Evolutionary conservation across 495 filamentous ascomycete genomes (phyloP).

Genomic region (Antarctomyces pellizariae): DNA sequence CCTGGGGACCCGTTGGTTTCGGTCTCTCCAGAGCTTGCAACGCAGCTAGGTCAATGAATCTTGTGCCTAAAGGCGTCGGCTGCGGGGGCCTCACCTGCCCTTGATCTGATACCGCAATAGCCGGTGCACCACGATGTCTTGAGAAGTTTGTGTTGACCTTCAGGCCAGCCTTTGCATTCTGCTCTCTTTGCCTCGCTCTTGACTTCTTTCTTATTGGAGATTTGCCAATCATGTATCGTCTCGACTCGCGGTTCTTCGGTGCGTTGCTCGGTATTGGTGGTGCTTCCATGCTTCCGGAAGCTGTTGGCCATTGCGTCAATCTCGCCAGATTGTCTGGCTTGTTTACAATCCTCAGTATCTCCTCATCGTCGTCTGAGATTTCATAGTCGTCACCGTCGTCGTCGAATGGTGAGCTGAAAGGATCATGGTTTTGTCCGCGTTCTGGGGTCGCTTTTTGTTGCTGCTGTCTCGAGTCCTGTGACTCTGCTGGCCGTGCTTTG

Average conservation of each 20-base stretch:
- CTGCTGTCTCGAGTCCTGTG: too few species aligned
- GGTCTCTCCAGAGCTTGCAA: conserved; percentile 24
- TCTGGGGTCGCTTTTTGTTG: not conserved
- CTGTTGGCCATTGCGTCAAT: conserved; percentile 6
- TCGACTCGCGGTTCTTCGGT: too few species aligned
- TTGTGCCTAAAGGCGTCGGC: conserved; percentile 8
- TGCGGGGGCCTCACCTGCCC: conserved; percentile 4
- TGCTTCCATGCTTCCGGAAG: conserved; percentile 2
- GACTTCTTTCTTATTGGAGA: conserved; percentile 21
- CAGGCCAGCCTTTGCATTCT: conserved; percentile 35
- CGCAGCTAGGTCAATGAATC: conserved; percentile 25
- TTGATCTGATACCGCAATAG: conserved; percentile 1
- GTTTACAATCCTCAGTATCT: conserved; percentile 7
- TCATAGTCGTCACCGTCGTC: conserved; percentile 4
- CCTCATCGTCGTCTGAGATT: conserved; percentile 6
- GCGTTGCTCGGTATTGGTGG: conserved; percentile 1
- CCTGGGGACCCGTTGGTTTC: conserved; percentile 9
- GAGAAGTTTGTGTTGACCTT: conserved; percentile 31
- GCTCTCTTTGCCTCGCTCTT: conserved; percentile 24
- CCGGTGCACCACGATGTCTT: conserved; percentile 4
- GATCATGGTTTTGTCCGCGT: conserved; percentile 1
- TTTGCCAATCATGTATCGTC: too few species aligned
- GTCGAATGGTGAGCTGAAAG: conserved; percentile 8
- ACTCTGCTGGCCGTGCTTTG: too few species aligned
- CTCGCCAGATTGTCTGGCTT: not conserved